These are phyloP conservation scores for Hapsidospora chrysogenum DNA, from an alignment of 495 filamentous ascomycete genomes.

Conservation along the genomic window DNA sequence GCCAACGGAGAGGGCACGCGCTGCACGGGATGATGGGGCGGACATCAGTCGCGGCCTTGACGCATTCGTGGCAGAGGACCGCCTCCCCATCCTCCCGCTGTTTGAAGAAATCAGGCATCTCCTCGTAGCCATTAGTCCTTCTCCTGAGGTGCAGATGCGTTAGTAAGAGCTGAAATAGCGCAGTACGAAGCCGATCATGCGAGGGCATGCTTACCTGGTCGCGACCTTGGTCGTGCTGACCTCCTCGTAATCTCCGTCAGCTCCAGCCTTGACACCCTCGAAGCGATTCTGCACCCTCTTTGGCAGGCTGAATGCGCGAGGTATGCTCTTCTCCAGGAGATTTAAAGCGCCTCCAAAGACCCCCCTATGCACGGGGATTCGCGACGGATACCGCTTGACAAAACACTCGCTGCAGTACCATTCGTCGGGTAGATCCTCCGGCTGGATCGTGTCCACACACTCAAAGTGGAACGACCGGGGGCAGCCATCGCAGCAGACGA, in stretches of 20 bases:
- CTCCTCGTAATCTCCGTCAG: constrained; percentile 69
- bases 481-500: constrained; percentile 90
- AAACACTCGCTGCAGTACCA: constrained; percentile 76
- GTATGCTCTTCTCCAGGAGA: constrained; percentile 43
- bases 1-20: constrained; percentile 65
- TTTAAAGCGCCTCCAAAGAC: constrained; percentile 42
- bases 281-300: constrained; percentile 50
- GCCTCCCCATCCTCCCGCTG: constrained; percentile 51
- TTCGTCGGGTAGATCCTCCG: constrained; percentile 47
- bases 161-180: constrained; percentile 8
- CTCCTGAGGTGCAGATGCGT: constrained; percentile 7
- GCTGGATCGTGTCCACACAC: constrained; percentile 55
- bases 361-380: constrained; percentile 20
- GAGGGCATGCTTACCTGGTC: constrained; percentile 15
- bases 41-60: constrained; percentile 35
- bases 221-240: constrained; percentile 7
- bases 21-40: constrained; percentile 64
- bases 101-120: constrained; percentile 49
- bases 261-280: constrained; percentile 51
- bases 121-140: constrained; percentile 43
- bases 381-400: constrained; percentile 14
- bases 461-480: constrained; percentile 69
- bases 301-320: constrained; percentile 60
- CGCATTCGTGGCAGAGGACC: constrained; percentile 57
- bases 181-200: constrained; percentile 4